Base-by-base conservation (phyloP, 164 flowering plant genomes). In the Kalanchoe fedtschenkoi region DNA sequence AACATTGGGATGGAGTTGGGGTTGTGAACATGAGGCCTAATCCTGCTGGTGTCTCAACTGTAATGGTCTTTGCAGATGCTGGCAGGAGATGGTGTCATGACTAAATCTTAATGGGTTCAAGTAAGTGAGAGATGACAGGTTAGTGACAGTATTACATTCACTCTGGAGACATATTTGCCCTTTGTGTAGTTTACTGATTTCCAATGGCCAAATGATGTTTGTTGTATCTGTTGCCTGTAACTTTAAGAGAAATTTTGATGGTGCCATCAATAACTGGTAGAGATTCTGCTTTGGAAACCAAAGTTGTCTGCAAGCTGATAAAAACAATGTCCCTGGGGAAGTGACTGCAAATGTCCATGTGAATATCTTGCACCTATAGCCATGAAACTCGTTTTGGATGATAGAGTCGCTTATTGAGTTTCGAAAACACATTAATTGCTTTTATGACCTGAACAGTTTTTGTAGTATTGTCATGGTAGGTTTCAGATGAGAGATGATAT, bases 1-100 rank as follows among this genome's bases (percentile, higher is more conserved):
- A 91, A 91, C 60, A 86, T 91, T 59, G 91, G 93, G 30, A 86
- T 88, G 91, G 71, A n/a, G 35, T 71, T 58, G 79, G 80, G 41
- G 72, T 84, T 33, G 65, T 80, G 60, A 86, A 82, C 71, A 34
- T 76, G 61, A 81, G 85, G 64, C 70, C 87, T 59, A 81, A 71
- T 74, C 68, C 72, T 55, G 35, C 82, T 54, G 79, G 79, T 55
- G 74, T 76, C 44, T 68, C 87, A 60, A 57, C 81, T 6, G 72
- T 76, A 19, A 65, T 71, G 34, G 78, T 64, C 56, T 71, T 85
- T 60, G 46, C 67, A 37, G 30, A 72, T 54, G 62, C 73, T 64
- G 71, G 65, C 64, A 80, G 64, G 74, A 61, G 86, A 77, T 32
- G 89, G 83, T 34, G 68, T 62, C 60, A 66, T 69, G 67, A 65